A percentile compares a stretch with the other conserved stretches of the same genome.
Conservation (phyloP, 1,139 yeast species). For the Geotrichum carabidarum region DNA sequence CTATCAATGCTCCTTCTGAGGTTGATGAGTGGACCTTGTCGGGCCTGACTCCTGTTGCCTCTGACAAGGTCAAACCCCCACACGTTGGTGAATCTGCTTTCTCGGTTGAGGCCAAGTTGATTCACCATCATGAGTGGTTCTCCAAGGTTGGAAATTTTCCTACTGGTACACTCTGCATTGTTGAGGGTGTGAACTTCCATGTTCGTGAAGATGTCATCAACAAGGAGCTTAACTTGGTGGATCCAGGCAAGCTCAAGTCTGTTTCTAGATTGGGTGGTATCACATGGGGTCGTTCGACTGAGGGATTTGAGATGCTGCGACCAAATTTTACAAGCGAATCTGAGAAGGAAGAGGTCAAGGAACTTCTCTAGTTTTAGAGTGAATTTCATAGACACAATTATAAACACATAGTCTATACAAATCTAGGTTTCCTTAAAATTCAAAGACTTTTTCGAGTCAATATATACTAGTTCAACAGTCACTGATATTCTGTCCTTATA, state of each 20-base stretch:
- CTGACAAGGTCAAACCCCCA: constrained; percentile 48
- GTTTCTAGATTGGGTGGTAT: constrained; percentile 55
- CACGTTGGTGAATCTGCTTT: constrained; percentile 61
- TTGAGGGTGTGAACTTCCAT: constrained; percentile 57
- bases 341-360: constrained; percentile 20
- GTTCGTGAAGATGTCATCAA: constrained; percentile 52
- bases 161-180: constrained; percentile 44
- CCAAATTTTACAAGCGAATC: constrained; percentile 38
- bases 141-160: constrained; percentile 41
- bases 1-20: constrained; percentile 46
- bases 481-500: too few relatives aligned
- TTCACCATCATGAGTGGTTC: constrained; percentile 45
- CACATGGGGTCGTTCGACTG: constrained; percentile 44
- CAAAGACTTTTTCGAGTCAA: too few relatives aligned
- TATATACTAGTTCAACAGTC: too few relatives aligned
- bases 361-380: constrained; percentile 4
- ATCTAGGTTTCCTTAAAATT: too few relatives aligned
- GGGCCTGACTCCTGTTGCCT: constrained; percentile 49
- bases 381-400: too few relatives aligned
- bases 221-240: constrained; percentile 41
- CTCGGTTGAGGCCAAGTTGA: constrained; percentile 51
- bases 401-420: too few relatives aligned
- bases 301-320: constrained; percentile 45
- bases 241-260: constrained; percentile 49
- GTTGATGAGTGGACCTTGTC: constrained; percentile 53